Evolutionary conservation across 805 yeast genomes (phyloP).

Genomic region (Jamesozyma hellenica): DNA sequence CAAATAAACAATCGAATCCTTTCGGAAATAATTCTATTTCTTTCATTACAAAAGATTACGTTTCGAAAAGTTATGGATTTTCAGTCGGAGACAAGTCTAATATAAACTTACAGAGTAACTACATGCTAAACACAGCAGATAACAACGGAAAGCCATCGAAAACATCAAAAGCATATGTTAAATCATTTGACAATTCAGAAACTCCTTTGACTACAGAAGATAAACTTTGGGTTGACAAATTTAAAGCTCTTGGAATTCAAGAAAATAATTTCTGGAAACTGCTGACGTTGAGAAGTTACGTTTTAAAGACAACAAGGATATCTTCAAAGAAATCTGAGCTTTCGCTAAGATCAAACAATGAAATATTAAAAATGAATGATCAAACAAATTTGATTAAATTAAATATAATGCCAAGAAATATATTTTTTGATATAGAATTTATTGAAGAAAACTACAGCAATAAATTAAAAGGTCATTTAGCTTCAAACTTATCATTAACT

Average conservation of each 20-base stretch:
- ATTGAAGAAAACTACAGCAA: conserved; percentile 2
- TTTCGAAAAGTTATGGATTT: conserved; percentile 23
- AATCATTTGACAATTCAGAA: conserved; percentile 34
- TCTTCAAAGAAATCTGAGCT: conserved; percentile 26
- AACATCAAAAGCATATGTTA: conserved; percentile 15
- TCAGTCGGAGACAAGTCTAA: neutral
- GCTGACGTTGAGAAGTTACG: conserved; percentile 56
- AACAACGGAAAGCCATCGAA: conserved; percentile 10
- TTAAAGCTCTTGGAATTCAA: conserved; percentile 62
- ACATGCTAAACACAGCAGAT: conserved; percentile 10
- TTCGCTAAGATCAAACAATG: conserved; percentile 7
- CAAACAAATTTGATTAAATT: conserved; percentile 14
- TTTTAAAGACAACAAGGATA: conserved; percentile 45
- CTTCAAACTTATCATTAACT: neutral
- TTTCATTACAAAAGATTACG: conserved; percentile 23
- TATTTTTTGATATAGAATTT: conserved; percentile 38
- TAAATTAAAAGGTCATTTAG: neutral
- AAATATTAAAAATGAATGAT: conserved; percentile 17
- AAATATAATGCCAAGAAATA: conserved; percentile 38
- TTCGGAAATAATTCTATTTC: conserved; percentile 34
- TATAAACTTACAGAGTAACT: neutral
- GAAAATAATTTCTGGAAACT: conserved; percentile 78
- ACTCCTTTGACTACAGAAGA: conserved; percentile 56
- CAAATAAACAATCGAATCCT: conserved; percentile 30
- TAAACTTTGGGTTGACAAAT: conserved; percentile 58